Percentiles rank a stretch among this genome's conserved stretches.
Conservation (phyloP, 805 yeast genomes). For the Saccharomycopsis sp. region DNA sequence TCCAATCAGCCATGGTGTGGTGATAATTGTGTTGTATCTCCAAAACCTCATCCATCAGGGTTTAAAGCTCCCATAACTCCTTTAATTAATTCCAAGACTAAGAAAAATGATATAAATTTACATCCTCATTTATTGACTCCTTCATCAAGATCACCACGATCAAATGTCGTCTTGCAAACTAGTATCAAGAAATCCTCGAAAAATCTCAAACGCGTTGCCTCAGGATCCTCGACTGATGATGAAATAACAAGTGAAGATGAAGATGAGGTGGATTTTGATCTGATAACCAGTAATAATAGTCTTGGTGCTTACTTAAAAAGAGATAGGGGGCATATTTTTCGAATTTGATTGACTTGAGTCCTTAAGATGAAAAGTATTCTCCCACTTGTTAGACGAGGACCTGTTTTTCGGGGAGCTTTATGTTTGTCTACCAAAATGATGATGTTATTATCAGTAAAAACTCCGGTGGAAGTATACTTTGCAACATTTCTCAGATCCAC, state of each 20-base stretch:
- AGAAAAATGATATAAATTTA: neutral
- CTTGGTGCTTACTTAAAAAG: neutral
- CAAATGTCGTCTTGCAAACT: too few species aligned
- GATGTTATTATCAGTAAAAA: too few species aligned
- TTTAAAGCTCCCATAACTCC: conserved; percentile 10
- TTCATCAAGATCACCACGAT: conserved; percentile 11
- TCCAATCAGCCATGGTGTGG: too few species aligned
- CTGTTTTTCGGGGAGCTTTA: too few species aligned
- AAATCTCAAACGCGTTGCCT: conserved; percentile 1
- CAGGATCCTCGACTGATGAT: conserved; percentile 6
- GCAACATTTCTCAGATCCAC: too few species aligned
- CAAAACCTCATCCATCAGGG: neutral
- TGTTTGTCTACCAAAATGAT: too few species aligned
- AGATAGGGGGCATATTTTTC: too few species aligned
- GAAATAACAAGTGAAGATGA: conserved; percentile 5
- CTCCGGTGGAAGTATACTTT: too few species aligned
- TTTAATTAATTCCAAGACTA: neutral
- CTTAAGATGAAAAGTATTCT: too few species aligned
- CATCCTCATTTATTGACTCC: conserved; percentile 9
- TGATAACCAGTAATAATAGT: neutral
- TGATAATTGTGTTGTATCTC: too few species aligned
- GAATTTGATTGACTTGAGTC: too few species aligned
- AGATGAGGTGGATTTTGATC: neutral
- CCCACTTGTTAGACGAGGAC: too few species aligned
- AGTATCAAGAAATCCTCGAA: neutral